Evolutionary conservation across 768 basidiomycete species (phyloP).

Genomic region (Fistulinella prunicolor): DNA sequence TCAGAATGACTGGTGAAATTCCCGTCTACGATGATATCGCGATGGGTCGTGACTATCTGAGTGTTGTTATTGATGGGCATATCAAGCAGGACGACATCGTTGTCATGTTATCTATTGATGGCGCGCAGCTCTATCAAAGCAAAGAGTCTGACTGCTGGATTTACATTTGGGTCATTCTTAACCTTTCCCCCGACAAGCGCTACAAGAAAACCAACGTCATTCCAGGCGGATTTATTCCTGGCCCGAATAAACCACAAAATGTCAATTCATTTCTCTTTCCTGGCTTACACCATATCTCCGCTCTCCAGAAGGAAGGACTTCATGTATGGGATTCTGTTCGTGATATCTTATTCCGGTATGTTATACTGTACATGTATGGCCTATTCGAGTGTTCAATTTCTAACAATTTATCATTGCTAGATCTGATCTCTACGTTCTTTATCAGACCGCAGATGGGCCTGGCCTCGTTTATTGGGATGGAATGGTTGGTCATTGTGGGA

Average conservation of each 20-base stretch:
- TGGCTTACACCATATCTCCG: conserved; percentile 3
- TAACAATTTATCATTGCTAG: not conserved
- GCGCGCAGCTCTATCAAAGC: conserved; percentile 36
- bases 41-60: conserved; percentile 13
- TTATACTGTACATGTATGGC: too few relatives aligned
- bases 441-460: conserved; percentile 28
- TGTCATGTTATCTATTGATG: conserved; percentile 38
- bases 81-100: conserved; percentile 26
- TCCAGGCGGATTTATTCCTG: conserved; percentile 1
- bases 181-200: conserved; percentile 4
- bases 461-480: conserved; percentile 32
- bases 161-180: conserved; percentile 35
- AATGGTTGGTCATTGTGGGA: conserved; percentile 32
- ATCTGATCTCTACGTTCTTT: not conserved
- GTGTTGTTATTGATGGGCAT: not conserved
- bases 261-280: conserved; percentile 1
- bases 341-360: not conserved
- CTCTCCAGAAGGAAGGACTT: not conserved
- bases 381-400: too few relatives aligned
- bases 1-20: not conserved
- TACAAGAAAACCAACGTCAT: conserved; percentile 4
- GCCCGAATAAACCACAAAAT: not conserved
- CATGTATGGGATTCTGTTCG: not conserved
- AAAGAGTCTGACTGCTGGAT: conserved; percentile 25
- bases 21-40: not conserved